phyloP scores from a whole-genome alignment of 768 basidiomycete genomes.

The Brasilioporus rufonigricans region DNA sequence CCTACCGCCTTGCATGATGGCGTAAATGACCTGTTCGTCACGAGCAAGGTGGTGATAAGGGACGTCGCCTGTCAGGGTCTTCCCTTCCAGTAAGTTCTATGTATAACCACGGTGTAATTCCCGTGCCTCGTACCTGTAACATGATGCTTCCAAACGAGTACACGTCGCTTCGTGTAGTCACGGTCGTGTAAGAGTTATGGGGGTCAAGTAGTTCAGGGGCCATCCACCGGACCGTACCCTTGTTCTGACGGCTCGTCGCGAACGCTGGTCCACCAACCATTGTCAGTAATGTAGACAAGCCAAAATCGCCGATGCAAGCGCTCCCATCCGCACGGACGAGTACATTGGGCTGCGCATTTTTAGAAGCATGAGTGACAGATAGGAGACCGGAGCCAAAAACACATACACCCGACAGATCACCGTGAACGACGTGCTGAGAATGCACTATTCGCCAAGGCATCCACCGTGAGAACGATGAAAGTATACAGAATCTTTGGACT shows the following conservation, averaged over 20 bases:
- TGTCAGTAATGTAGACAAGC: constrained; percentile 1
- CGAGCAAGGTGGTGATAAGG: not conserved
- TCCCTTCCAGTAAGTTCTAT: not conserved
- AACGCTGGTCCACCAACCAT: not conserved
- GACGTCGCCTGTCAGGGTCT: constrained; percentile 2
- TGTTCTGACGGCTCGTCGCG: not conserved
- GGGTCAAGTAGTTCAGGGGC: not conserved
- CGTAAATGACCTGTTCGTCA: not conserved
- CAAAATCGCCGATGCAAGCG: constrained; percentile 7
- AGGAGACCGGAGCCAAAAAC: not conserved
- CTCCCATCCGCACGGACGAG: not conserved
- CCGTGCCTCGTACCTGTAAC: not conserved
- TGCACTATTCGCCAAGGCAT: not conserved
- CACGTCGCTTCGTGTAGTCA: not conserved
- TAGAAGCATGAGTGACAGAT: not conserved
- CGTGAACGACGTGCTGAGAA: not conserved
- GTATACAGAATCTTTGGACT: not conserved
- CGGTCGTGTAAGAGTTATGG: not conserved
- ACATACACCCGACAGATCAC: constrained; percentile 1
- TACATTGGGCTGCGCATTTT: not conserved
- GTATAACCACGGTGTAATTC: too few relatives aligned
- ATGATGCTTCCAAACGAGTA: too few relatives aligned
- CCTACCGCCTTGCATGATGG: not conserved
- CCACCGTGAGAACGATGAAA: not conserved
- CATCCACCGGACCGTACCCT: not conserved